These are phyloP conservation scores for Phlyctochytrium planicorne DNA, from an alignment of 192 early-diverging fungal species.

Conservation along the genomic window DNA sequence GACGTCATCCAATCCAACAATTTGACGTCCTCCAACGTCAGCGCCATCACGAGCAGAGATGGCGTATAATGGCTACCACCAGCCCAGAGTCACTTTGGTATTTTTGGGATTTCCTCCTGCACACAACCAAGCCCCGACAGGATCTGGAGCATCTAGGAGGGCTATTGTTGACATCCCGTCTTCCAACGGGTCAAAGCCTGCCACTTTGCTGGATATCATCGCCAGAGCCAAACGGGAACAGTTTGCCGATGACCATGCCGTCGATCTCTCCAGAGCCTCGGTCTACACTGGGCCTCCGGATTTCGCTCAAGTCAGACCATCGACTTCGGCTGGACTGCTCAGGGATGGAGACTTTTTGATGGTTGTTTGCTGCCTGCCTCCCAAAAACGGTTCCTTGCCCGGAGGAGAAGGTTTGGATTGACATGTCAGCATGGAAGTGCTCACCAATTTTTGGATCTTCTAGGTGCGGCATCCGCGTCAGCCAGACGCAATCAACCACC, in stretches of 20 bases:
- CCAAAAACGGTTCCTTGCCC: too few relatives aligned
- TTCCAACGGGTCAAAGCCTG: not conserved
- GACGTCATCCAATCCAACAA: too few relatives aligned
- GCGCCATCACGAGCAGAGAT: too few relatives aligned
- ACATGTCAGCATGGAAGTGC: too few relatives aligned
- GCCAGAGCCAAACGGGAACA: not conserved
- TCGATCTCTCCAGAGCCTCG: not conserved
- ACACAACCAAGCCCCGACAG: not conserved
- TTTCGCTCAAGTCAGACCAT: not conserved
- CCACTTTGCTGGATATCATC: not conserved
- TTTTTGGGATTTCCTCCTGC: conserved; percentile 5
- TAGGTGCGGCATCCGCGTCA: too few relatives aligned
- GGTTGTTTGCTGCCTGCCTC: not conserved
- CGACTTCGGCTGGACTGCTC: not conserved
- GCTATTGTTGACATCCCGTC: not conserved
- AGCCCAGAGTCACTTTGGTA: conserved; percentile 1
- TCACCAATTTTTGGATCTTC: too few relatives aligned
- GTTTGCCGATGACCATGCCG: not conserved
- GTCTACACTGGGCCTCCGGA: conserved; percentile 3
- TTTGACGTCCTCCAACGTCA: too few relatives aligned
- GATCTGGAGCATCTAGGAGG: not conserved
- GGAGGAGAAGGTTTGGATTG: too few relatives aligned
- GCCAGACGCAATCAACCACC: too few relatives aligned
- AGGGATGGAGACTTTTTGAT: conserved; percentile 1
- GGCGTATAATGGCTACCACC: too few relatives aligned